These are phyloP conservation scores for Fusarium albosuccineum DNA, from an alignment of 2,329 filamentous ascomycete genomes.

Conservation along the genomic window DNA sequence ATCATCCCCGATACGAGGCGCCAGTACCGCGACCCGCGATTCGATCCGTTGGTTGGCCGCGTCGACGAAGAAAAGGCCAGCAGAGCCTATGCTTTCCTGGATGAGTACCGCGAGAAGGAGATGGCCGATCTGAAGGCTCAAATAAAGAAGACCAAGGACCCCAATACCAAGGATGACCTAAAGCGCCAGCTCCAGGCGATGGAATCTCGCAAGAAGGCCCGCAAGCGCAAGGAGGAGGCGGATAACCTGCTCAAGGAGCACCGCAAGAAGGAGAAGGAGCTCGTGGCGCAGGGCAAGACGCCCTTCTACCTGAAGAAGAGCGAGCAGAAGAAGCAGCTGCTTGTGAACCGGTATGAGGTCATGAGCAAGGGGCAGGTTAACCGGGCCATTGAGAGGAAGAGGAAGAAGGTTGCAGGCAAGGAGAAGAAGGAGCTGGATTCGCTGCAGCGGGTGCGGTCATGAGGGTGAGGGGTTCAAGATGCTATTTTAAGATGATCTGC, in stretches of 20 bases:
- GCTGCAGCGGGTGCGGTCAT: constrained; percentile 49
- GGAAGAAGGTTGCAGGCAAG: constrained; percentile 89
- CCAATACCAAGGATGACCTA: constrained; percentile 74
- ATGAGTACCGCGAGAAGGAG: constrained; percentile 88
- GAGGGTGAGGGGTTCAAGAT: constrained; percentile 15
- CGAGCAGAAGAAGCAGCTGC: constrained; percentile 88
- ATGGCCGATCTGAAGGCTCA: constrained; percentile 78
- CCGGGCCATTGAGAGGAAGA: constrained; percentile 84
- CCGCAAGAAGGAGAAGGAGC: constrained; percentile 83
- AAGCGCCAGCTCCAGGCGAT: constrained; percentile 82
- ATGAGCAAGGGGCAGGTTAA: constrained; percentile 91
- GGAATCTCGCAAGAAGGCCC: constrained; percentile 81
- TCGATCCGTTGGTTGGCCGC: constrained; percentile 73
- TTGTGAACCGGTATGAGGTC: constrained; percentile 82
- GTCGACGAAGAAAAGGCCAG: constrained; percentile 71
- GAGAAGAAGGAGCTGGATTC: constrained; percentile 80
- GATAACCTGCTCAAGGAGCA: constrained; percentile 80
- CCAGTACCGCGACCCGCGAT: constrained; percentile 87
- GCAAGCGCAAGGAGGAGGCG: constrained; percentile 76
- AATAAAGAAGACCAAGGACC: constrained; percentile 75
- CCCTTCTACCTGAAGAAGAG: constrained; percentile 94
- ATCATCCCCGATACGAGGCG: constrained; percentile 70
- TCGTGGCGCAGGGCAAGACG: constrained; percentile 88
- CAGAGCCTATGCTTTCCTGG: constrained; percentile 87
- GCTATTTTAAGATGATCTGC: neutral